Percentiles rank a stretch among this genome's conserved stretches.
Evolutionary conservation across 345 rosid genomes (phyloP).

Genomic region (Anacardium occidentale): DNA sequence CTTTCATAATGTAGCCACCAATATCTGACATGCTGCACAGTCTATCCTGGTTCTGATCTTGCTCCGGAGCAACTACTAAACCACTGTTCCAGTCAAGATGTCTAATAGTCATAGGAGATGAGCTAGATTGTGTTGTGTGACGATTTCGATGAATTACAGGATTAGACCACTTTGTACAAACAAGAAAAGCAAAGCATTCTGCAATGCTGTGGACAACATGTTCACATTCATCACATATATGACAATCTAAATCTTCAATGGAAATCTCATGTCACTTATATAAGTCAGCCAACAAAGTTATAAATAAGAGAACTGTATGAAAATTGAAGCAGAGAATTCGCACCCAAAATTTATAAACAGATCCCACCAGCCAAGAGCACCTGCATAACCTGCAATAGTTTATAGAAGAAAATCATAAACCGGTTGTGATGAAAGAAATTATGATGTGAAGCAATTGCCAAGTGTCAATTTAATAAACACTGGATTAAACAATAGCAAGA

Average conservation of each 20-base stretch:
- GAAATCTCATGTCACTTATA: constrained; percentile 4
- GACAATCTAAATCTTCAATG: constrained; percentile 19
- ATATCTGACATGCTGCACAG: constrained; percentile 80
- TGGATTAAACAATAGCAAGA: background rate
- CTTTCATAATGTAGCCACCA: constrained; percentile 93
- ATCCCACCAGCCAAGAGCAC: constrained; percentile 98
- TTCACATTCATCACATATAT: constrained; percentile 24
- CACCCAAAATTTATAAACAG: constrained; percentile 90
- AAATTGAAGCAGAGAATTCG: constrained; percentile 20
- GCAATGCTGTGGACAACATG: constrained; percentile 66
- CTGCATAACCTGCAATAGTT: constrained; percentile 66
- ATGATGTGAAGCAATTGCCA: background rate
- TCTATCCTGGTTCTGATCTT: constrained; percentile 55
- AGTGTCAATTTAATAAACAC: background rate
- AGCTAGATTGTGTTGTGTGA: constrained; percentile 45
- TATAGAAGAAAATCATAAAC: constrained; percentile 20
- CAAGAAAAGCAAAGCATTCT: constrained; percentile 93
- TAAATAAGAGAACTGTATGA: constrained; percentile 8
- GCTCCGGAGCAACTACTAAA: constrained; percentile 63
- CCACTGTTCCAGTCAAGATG: constrained; percentile 96
- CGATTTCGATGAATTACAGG: constrained; percentile 76
- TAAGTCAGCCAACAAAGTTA: constrained; percentile 1
- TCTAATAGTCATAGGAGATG: constrained; percentile 60
- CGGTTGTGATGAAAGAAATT: constrained; percentile 1
- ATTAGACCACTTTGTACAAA: constrained; percentile 93